Conservation (phyloP, 495 filamentous ascomycete species). For the Pseudotulostoma volvatum region DNA sequence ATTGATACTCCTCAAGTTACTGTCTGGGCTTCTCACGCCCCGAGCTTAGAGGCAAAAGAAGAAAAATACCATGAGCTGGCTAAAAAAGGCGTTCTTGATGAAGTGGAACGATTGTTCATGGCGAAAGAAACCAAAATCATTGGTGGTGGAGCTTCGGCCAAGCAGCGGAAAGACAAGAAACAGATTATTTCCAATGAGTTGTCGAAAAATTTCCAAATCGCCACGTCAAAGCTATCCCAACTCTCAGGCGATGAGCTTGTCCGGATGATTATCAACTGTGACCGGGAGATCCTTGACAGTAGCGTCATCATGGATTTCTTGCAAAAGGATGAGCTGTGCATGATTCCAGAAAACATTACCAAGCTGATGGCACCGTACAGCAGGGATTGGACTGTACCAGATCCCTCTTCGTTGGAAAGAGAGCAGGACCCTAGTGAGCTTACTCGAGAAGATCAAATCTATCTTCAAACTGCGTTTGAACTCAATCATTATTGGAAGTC, state of each 20-base stretch:
- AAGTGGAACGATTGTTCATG: constrained; percentile 93
- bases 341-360: constrained; percentile 72
- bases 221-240: constrained; percentile 76
- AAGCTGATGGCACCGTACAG: constrained; percentile 91
- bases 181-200: constrained; percentile 88
- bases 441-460: constrained; percentile 89
- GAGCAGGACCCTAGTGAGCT: constrained; percentile 82
- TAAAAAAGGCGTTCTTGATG: constrained; percentile 84
- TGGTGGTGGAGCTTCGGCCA: constrained; percentile 38
- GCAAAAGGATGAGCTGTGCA: constrained; percentile 79
- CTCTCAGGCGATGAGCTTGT: constrained; percentile 66
- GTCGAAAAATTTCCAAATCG: constrained; percentile 83
- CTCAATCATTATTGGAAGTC: constrained; percentile 98
- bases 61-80: constrained; percentile 88
- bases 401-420: constrained; percentile 58
- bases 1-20: constrained; percentile 87
- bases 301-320: constrained; percentile 94
- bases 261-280: constrained; percentile 90
- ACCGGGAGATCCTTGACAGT: constrained; percentile 81
- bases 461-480: constrained; percentile 82
- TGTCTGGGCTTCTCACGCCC: constrained; percentile 81
- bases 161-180: constrained; percentile 86
- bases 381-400: constrained; percentile 88
- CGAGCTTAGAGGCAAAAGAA: constrained; percentile 69
- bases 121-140: constrained; percentile 93